Base-by-base conservation (phyloP, 2,329 filamentous ascomycete genomes). In the Neonectria coccinea region DNA sequence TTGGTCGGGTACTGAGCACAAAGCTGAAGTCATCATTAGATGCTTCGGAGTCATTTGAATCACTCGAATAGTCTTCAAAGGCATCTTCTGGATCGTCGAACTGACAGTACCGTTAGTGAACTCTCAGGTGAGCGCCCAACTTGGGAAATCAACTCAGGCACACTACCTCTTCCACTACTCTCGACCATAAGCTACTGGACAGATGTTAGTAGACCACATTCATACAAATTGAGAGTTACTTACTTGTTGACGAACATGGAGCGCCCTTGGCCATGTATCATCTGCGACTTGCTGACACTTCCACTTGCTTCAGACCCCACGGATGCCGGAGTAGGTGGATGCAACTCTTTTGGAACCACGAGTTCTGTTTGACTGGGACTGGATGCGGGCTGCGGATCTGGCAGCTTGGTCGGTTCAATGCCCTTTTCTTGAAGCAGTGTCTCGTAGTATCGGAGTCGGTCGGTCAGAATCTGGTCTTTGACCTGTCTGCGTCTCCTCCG, bases 241-340 rank as follows among this genome's bases (percentile, higher is more conserved):
- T 6, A 48, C 44, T 48, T 48, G 44, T 27, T 20, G 22, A 48
- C 44, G 4, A 48, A 48, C 7, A 48, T 48, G 14, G 44, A 48
- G 44, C 44, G 44, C 22, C 44, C 44, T 27, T 48, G 44, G 5
- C 20, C 44, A 25, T 48, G 44, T 27, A 48, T 48, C 12, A 48
- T 22, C 5, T 48, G 44, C 4, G 44, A 27, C 14, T 48, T 48
- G 22, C 22, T 48, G 12, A 48, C 22, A 16, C 11, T 27, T 9
- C 44, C 44, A 5, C 44, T 48, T 2, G 44, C 44, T 22, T 48
- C 44, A 22, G 44, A 48, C 11, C n/a, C 11, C 4, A 27, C 27
- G 44, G 44, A 25, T 3, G 44, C 14, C 3, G 22, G 44, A 3
- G 44, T 27, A 12, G 5, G 44, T 16, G 27, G 20, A 22, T 27